Conservation (phyloP, 23 red algal genomes). For the Gracilaria gracilis region DNA sequence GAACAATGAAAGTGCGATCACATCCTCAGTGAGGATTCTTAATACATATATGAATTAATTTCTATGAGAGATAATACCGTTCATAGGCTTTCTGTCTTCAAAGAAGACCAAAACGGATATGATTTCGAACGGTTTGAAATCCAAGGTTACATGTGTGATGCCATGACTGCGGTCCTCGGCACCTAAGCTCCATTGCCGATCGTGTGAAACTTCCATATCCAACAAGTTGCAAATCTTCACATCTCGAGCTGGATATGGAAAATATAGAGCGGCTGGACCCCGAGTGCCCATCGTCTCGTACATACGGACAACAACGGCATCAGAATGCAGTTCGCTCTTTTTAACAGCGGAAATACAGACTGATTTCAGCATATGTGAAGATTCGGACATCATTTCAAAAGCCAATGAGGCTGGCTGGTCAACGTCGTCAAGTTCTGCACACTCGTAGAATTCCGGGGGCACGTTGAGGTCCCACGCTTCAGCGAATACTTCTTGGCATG, state of each 20-base stretch:
- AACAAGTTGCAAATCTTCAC: conserved; percentile 64
- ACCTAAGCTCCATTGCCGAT: background rate
- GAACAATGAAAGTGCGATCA: too few species aligned
- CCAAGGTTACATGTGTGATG: background rate
- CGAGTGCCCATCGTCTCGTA: conserved; percentile 60
- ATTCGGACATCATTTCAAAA: conserved; percentile 35
- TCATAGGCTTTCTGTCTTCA: background rate
- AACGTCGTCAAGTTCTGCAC: background rate
- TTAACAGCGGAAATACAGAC: conserved; percentile 53
- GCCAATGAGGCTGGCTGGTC: background rate
- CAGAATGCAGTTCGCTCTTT: conserved; percentile 14
- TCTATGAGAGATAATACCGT: background rate
- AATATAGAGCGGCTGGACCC: conserved; percentile 4
- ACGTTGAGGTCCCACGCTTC: conserved; percentile 70
- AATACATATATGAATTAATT: too few species aligned
- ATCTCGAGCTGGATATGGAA: conserved; percentile 9
- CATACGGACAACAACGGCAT: conserved; percentile 55
- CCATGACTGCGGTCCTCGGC: background rate
- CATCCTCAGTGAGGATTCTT: too few species aligned
- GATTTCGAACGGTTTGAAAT: conserved; percentile 37
- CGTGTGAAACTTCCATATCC: background rate
- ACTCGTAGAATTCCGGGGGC: conserved; percentile 26
- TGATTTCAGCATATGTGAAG: conserved; percentile 4
- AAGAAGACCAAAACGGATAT: conserved; percentile 12
- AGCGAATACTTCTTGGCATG: conserved; percentile 55